Percentiles rank a stretch among this genome's conserved stretches.
Evolutionary conservation across 345 rosid species (phyloP).

Genomic region (Clausena lansium): DNA sequence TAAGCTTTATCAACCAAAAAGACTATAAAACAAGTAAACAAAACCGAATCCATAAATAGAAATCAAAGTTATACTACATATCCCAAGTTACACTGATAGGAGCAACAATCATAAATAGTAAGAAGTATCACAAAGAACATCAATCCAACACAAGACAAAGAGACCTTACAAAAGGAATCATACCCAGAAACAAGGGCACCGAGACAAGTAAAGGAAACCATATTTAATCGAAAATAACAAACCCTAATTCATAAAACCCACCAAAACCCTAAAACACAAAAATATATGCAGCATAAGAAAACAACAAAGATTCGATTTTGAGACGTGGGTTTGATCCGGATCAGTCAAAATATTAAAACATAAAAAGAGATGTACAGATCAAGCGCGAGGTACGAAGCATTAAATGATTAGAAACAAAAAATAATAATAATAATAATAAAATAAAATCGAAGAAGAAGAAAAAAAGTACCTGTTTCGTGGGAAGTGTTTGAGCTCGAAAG

Average conservation of each 20-base stretch:
- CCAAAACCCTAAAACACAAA: background rate
- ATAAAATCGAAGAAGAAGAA: background rate
- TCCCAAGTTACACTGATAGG: background rate
- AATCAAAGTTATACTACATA: background rate
- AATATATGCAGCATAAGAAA: background rate
- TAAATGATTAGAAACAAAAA: background rate
- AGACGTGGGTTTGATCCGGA: slow-evolving; percentile 1
- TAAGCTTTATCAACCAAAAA: background rate
- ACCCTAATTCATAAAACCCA: slow-evolving; percentile 11
- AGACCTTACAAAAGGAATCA: background rate
- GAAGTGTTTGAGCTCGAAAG: background rate
- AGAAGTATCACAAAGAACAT: background rate
- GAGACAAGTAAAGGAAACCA: background rate
- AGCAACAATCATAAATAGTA: background rate
- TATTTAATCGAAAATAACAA: background rate
- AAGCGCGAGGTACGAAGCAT: background rate
- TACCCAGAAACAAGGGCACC: background rate
- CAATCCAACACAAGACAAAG: background rate
- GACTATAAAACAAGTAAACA: background rate
- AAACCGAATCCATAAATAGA: background rate
- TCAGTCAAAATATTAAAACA: background rate
- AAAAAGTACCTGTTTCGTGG: slow-evolving; percentile 1
- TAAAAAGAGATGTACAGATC: background rate
- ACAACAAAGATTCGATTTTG: background rate
- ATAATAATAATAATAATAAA: too few relatives aligned